Conservation (phyloP, 2,329 filamentous ascomycete genomes). For the Rhexocercosporidium sp. region DNA sequence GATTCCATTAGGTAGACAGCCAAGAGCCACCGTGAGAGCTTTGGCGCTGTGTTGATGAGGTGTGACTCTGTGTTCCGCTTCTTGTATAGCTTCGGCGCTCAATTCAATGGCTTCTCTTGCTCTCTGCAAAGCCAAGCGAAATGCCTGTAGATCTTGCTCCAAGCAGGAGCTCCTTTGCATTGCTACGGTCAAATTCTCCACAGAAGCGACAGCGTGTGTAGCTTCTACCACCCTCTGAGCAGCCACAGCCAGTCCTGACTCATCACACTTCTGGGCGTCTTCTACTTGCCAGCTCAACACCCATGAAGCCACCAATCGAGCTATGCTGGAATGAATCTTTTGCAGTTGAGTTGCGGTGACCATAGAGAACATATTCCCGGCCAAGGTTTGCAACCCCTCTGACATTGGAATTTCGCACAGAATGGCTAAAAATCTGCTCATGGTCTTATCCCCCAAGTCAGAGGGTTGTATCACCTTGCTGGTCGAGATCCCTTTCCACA, state of each 20-base stretch:
- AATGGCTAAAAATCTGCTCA: slow-evolving; percentile 25
- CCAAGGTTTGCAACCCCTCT: slow-evolving; percentile 26
- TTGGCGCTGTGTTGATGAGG: slow-evolving; percentile 15
- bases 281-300: not conserved
- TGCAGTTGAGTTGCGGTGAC: slow-evolving; percentile 29
- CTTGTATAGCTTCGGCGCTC: not conserved
- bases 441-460: slow-evolving; percentile 25
- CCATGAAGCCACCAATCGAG: slow-evolving; percentile 21
- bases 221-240: slow-evolving; percentile 1
- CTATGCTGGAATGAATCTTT: slow-evolving; percentile 19
- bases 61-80: not conserved
- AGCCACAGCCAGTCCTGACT: not conserved
- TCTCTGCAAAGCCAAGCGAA: not conserved
- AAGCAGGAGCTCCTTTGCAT: not conserved
- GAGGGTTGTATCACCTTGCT: slow-evolving; percentile 32
- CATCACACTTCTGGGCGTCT: not conserved
- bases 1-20: slow-evolving; percentile 13
- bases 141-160: not conserved
- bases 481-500: slow-evolving; percentile 36
- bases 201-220: not conserved
- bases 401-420: slow-evolving; percentile 29
- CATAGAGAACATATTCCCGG: slow-evolving; percentile 29
- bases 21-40: slow-evolving; percentile 27
- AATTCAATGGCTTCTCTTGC: not conserved
- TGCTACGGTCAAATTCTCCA: not conserved